These are phyloP conservation scores for Myriosclerotinia scirpicola DNA, from an alignment of 2,329 filamentous ascomycete species.

Conservation along the genomic window DNA sequence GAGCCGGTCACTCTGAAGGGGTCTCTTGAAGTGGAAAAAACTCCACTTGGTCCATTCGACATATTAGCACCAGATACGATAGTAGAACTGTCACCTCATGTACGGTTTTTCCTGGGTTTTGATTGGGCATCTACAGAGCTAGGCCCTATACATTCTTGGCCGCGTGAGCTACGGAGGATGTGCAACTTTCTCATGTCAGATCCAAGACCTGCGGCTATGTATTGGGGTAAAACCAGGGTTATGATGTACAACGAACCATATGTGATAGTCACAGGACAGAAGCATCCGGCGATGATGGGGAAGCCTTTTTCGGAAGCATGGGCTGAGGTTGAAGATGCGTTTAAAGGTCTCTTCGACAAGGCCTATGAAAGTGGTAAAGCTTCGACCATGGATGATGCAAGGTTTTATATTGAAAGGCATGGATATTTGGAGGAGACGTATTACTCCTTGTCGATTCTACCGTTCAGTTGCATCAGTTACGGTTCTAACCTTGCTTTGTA, in stretches of 20 bases:
- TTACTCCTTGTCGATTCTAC: slow-evolving; percentile 33
- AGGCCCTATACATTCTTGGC: slow-evolving; percentile 50
- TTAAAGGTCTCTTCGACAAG: slow-evolving; percentile 37
- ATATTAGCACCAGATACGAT: slow-evolving; percentile 30
- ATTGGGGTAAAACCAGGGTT: slow-evolving; percentile 71
- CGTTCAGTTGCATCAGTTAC: slow-evolving; percentile 26
- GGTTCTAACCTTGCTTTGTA: slow-evolving; percentile 31
- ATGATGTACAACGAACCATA: slow-evolving; percentile 74
- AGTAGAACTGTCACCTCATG: slow-evolving; percentile 30
- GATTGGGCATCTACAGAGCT: slow-evolving; percentile 47
- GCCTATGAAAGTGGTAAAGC: slow-evolving; percentile 37
- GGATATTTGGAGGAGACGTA: slow-evolving; percentile 45
- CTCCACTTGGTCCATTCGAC: slow-evolving; percentile 30
- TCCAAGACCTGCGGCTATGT: slow-evolving; percentile 72
- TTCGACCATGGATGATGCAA: slow-evolving; percentile 34
- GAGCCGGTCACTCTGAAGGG: slow-evolving; percentile 6
- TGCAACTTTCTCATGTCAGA: slow-evolving; percentile 82
- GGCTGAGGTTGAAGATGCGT: slow-evolving; percentile 41
- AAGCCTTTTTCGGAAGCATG: slow-evolving; percentile 44
- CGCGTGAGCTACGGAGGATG: slow-evolving; percentile 70
- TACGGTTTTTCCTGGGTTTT: slow-evolving; percentile 40
- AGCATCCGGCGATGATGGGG: slow-evolving; percentile 72
- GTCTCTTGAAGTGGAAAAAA: neutral
- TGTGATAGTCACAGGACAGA: slow-evolving; percentile 68
- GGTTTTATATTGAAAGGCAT: slow-evolving; percentile 40